Conservation (phyloP, 208 protist species). For the Phytomonas sp. region DNA sequence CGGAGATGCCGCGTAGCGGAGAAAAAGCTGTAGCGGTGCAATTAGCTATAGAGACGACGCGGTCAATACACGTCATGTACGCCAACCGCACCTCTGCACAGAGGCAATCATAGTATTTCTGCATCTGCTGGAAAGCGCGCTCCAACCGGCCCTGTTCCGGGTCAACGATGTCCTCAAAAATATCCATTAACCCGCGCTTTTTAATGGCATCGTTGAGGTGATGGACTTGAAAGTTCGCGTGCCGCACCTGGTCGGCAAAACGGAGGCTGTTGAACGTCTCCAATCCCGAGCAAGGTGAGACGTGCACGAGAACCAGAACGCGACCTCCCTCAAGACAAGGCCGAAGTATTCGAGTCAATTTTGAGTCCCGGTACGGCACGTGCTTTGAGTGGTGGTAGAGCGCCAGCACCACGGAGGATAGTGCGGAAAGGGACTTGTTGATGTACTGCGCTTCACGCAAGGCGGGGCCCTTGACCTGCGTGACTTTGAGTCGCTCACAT, state of each 20-base stretch:
- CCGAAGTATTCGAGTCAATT: conserved; percentile 84
- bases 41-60: conserved; percentile 5
- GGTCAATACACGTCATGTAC: conserved; percentile 27
- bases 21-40: not conserved
- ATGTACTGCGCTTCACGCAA: conserved; percentile 89
- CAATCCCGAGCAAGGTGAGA: conserved; percentile 55
- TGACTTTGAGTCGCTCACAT: conserved; percentile 91
- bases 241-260: conserved; percentile 81
- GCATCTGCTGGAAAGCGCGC: conserved; percentile 25
- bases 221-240: conserved; percentile 63
- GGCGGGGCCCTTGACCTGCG: conserved; percentile 67
- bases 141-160: conserved; percentile 44
- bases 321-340: conserved; percentile 76
- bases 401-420: conserved; percentile 78
- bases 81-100: conserved; percentile 72
- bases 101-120: conserved; percentile 46
- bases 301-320: conserved; percentile 76
- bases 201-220: conserved; percentile 30
- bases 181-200: conserved; percentile 42
- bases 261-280: conserved; percentile 66
- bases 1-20: not conserved
- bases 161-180: conserved; percentile 76
- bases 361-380: conserved; percentile 90
- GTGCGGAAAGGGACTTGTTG: conserved; percentile 84
- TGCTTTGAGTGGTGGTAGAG: conserved; percentile 63